These are phyloP conservation scores for Phyllosticta citriasiana DNA, from an alignment of 2,329 filamentous ascomycete species.

Conservation along the genomic window DNA sequence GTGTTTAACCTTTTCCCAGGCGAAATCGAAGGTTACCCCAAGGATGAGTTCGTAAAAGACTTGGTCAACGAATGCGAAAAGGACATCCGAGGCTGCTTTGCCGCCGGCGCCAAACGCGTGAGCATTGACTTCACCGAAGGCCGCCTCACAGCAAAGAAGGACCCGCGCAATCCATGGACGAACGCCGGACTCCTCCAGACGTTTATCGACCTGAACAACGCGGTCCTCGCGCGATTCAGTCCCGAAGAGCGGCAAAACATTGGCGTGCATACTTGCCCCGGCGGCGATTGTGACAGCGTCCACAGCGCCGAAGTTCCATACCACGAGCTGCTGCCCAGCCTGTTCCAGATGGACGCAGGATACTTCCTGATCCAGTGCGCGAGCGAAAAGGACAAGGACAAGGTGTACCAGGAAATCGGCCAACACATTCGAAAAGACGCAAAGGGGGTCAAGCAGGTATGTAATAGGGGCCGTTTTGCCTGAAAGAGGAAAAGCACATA, in stretches of 20 bases:
- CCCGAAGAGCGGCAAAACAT: slow-evolving; percentile 21
- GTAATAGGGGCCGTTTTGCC: not conserved
- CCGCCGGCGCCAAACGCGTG: slow-evolving; percentile 22
- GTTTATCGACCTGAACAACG: slow-evolving; percentile 24
- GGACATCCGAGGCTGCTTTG: slow-evolving; percentile 25
- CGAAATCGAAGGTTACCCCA: slow-evolving; percentile 20
- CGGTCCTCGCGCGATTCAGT: slow-evolving; percentile 18
- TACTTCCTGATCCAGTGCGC: slow-evolving; percentile 26
- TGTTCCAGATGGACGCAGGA: slow-evolving; percentile 26
- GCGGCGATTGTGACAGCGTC: slow-evolving; percentile 26
- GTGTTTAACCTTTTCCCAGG: not conserved
- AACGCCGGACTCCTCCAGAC: slow-evolving; percentile 20
- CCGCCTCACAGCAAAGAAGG: slow-evolving; percentile 22
- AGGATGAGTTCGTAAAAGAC: slow-evolving; percentile 20
- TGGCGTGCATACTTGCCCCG: slow-evolving; percentile 26
- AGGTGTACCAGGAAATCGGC: slow-evolving; percentile 22
- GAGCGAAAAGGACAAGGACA: slow-evolving; percentile 20
- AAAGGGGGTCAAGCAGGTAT: slow-evolving; percentile 20
- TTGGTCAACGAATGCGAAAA: slow-evolving; percentile 25
- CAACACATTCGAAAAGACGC: slow-evolving; percentile 20
- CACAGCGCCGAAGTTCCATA: slow-evolving; percentile 24
- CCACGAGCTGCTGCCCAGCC: slow-evolving; percentile 19
- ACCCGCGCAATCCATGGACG: slow-evolving; percentile 24
- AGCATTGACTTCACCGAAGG: slow-evolving; percentile 27
- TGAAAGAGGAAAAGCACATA: not conserved